Conservation (phyloP, 257 asterid species). For the Solanum bulbocastanum region DNA sequence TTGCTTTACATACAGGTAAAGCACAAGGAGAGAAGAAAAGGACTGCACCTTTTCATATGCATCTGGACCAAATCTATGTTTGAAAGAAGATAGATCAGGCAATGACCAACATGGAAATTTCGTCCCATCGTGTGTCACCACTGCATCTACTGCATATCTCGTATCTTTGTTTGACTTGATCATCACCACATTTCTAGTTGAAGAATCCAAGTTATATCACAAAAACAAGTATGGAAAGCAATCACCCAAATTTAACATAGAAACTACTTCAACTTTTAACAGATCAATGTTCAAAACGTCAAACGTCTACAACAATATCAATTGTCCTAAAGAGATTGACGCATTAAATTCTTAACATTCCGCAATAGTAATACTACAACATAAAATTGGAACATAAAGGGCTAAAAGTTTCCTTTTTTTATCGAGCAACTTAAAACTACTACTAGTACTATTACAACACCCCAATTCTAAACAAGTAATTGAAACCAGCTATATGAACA, state of each 20-base stretch:
- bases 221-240: not conserved
- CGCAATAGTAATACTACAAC: not conserved
- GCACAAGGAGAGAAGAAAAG: not conserved
- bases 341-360: not conserved
- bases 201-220: not conserved
- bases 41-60: constrained; percentile 40
- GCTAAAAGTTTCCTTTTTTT: not conserved
- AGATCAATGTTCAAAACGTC: not conserved
- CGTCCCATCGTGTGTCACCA: constrained; percentile 73
- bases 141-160: constrained; percentile 59
- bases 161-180: constrained; percentile 74
- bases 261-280: not conserved
- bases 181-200: constrained; percentile 50
- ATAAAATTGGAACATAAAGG: not conserved
- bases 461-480: not conserved
- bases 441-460: not conserved
- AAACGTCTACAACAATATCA: not conserved
- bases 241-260: not conserved
- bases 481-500: not conserved
- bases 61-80: constrained; percentile 34
- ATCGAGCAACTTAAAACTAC: not conserved
- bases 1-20: not conserved
- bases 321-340: not conserved
- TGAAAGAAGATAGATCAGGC: constrained; percentile 54
- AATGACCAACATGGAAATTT: constrained; percentile 65